Evolutionary conservation across 169 alveolate species (phyloP).

Genomic region (Amoebophrya sp.): DNA sequence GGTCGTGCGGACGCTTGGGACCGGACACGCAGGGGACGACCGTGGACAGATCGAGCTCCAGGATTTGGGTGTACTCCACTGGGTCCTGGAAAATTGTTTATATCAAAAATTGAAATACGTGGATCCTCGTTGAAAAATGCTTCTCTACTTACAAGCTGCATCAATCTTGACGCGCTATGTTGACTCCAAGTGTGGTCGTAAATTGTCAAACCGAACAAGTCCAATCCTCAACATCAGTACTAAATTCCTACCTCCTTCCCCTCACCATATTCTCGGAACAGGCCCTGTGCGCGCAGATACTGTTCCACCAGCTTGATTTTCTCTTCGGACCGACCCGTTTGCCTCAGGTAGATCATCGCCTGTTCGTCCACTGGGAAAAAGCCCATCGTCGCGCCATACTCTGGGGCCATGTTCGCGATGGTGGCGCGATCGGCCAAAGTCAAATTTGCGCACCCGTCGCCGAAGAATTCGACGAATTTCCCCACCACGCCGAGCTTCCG

Average conservation of each 20-base stretch:
- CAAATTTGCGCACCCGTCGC: conserved; percentile 76
- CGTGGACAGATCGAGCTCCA: conserved; percentile 80
- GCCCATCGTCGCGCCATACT: conserved; percentile 95
- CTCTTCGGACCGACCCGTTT: conserved; percentile 79
- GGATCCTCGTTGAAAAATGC: neutral
- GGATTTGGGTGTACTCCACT: conserved; percentile 35
- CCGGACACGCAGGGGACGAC: conserved; percentile 88
- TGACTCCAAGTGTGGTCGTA: neutral
- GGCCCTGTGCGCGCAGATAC: conserved; percentile 68
- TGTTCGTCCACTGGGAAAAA: conserved; percentile 88
- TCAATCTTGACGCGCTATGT: neutral
- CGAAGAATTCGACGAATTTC: conserved; percentile 89
- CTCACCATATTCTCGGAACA: conserved; percentile 60
- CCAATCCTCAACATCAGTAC: neutral
- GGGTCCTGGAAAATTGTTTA: neutral
- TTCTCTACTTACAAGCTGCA: neutral
- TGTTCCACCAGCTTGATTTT: conserved; percentile 71
- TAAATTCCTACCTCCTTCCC: neutral
- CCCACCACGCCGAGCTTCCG: conserved; percentile 85
- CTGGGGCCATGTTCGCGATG: conserved; percentile 95
- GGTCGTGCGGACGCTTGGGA: conserved; percentile 96
- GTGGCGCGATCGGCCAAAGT: conserved; percentile 89
- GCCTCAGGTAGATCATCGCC: conserved; percentile 75
- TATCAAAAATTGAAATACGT: neutral
- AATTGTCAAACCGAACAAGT: neutral